Evolutionary conservation across 805 yeast species (phyloP).

Genomic region (Brettanomyces custersianus): DNA sequence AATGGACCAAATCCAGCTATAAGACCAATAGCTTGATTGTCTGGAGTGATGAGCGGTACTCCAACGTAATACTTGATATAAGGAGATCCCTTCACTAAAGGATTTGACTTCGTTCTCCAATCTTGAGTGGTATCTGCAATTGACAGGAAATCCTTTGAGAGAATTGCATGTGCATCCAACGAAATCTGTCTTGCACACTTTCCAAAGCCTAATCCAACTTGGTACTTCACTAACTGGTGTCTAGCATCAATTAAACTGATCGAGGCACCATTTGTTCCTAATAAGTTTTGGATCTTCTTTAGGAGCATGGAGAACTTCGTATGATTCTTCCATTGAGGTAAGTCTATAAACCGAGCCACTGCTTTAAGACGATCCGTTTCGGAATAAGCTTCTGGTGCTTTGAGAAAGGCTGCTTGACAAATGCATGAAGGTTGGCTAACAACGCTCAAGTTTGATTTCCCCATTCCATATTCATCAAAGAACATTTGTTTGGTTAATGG

Average conservation of each 20-base stretch:
- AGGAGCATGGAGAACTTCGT: constrained; percentile 30
- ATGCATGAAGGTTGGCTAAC: constrained; percentile 51
- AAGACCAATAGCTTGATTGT: constrained; percentile 44
- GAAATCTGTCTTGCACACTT: constrained; percentile 48
- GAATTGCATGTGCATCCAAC: constrained; percentile 59
- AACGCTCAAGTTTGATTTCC: constrained; percentile 46
- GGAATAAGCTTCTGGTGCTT: constrained; percentile 50
- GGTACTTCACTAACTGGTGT: constrained; percentile 41
- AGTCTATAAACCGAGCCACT: constrained; percentile 30
- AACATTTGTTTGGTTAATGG: constrained; percentile 44
- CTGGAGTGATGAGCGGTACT: constrained; percentile 39
- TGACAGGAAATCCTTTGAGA: constrained; percentile 47
- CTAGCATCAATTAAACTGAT: constrained; percentile 47
- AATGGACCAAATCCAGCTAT: constrained; percentile 48
- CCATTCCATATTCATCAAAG: constrained; percentile 46
- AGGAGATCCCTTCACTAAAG: constrained; percentile 56
- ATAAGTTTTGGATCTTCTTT: constrained; percentile 29
- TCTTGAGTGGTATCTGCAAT: constrained; percentile 54
- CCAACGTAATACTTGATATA: constrained; percentile 55
- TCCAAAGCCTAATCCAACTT: constrained; percentile 36
- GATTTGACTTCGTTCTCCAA: constrained; percentile 60
- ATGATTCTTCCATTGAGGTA: constrained; percentile 42
- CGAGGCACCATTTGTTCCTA: constrained; percentile 43
- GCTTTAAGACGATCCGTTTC: constrained; percentile 38
- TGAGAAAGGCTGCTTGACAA: constrained; percentile 35